Evolutionary conservation across 495 filamentous ascomycete species (phyloP).

Genomic region (Penicillium simplicissimum): DNA sequence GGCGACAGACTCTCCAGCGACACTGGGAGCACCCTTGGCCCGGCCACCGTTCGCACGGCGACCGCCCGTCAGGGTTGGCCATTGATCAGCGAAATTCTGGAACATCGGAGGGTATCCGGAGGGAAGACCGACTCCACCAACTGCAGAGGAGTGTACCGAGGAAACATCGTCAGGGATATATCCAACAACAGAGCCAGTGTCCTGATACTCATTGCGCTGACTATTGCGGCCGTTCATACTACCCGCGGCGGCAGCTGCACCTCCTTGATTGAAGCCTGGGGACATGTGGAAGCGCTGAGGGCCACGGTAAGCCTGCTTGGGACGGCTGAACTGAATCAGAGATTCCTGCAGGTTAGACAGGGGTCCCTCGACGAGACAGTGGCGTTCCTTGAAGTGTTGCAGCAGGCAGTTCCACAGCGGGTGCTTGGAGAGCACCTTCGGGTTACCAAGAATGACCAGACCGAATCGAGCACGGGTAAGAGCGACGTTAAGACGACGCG

Average conservation of each 20-base stretch:
- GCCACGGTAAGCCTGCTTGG: constrained; percentile 88
- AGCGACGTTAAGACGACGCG: constrained; percentile 97
- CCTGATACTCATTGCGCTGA: constrained; percentile 70
- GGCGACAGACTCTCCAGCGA: constrained; percentile 88
- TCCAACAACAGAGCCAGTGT: constrained; percentile 82
- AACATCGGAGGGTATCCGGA: constrained; percentile 95
- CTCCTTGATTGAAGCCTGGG: constrained; percentile 55
- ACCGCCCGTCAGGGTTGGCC: constrained; percentile 74
- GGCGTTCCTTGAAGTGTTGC: constrained; percentile 95
- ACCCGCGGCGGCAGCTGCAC: constrained; percentile 54
- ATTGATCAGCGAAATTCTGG: constrained; percentile 84
- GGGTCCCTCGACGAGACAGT: constrained; percentile 96
- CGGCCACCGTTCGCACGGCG: constrained; percentile 62
- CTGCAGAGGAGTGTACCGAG: constrained; percentile 87
- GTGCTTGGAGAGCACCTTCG: constrained; percentile 97
- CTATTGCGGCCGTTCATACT: constrained; percentile 53
- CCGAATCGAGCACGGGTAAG: constrained; percentile 97
- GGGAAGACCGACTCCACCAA: constrained; percentile 76
- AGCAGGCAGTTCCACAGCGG: constrained; percentile 97
- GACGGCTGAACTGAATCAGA: constrained; percentile 90
- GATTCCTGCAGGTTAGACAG: constrained; percentile 93
- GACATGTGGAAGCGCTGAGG: constrained; percentile 87
- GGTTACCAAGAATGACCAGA: constrained; percentile 93
- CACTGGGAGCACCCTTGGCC: constrained; percentile 66
- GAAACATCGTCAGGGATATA: constrained; percentile 98